Conservation (phyloP, 1,284 basidiomycete species). For the Hemileia vastatrix region DNA sequence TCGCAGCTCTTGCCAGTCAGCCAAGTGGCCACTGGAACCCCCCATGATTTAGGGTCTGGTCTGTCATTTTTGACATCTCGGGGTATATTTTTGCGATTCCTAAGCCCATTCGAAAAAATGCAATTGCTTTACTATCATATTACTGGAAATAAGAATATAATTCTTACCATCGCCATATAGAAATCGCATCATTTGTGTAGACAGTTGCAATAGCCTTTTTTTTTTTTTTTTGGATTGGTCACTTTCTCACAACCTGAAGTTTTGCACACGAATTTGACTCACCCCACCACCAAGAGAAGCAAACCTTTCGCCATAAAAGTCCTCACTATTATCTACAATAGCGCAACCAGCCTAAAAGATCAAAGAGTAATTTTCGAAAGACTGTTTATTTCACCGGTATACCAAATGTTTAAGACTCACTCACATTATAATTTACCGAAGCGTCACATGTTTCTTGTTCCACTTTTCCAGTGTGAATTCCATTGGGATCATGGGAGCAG, state of each 20-base stretch:
- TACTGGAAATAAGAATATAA: neutral
- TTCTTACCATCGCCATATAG: slow-evolving; percentile 9
- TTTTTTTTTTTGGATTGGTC: no score
- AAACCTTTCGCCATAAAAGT: slow-evolving; percentile 1
- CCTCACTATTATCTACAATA: slow-evolving; percentile 4
- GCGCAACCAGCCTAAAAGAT: slow-evolving; percentile 4
- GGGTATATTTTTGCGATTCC: slow-evolving; percentile 3
- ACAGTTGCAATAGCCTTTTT: slow-evolving; percentile 8
- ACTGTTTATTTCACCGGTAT: neutral
- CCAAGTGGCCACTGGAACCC: slow-evolving; percentile 3
- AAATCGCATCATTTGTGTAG: slow-evolving; percentile 9
- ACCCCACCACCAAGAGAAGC: slow-evolving; percentile 5
- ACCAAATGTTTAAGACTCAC: neutral
- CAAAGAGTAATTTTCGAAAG: no score
- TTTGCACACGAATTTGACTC: neutral
- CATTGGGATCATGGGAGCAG: slow-evolving; percentile 13
- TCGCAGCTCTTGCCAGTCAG: slow-evolving; percentile 10
- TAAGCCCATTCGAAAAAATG: neutral
- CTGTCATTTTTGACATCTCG: neutral
- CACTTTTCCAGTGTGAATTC: slow-evolving; percentile 12
- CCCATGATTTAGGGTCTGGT: slow-evolving; percentile 2
- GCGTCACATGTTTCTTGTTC: slow-evolving; percentile 10
- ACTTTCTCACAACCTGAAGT: neutral
- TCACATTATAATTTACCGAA: slow-evolving; percentile 17
- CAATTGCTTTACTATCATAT: neutral